Conservation (phyloP, 2,329 filamentous ascomycete genomes). For the Cytospora chrysosperma region DNA sequence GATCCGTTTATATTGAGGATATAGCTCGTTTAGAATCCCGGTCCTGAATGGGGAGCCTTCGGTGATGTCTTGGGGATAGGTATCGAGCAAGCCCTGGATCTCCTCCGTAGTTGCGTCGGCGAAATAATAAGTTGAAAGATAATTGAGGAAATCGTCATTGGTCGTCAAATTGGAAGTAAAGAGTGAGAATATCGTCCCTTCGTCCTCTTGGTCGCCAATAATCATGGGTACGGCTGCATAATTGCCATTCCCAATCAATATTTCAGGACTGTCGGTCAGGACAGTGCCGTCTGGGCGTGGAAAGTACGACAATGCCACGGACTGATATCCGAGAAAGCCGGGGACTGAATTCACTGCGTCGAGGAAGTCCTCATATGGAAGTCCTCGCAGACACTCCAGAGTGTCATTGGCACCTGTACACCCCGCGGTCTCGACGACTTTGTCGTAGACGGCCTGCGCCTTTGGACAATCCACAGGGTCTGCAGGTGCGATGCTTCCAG, state of each 20-base stretch:
- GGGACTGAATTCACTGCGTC: slow-evolving; percentile 70
- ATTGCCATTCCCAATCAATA: slow-evolving; percentile 49
- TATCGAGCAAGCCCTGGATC: slow-evolving; percentile 56
- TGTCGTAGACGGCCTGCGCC: slow-evolving; percentile 63
- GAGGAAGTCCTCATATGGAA: slow-evolving; percentile 60
- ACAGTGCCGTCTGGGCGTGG: slow-evolving; percentile 69
- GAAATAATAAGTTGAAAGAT: slow-evolving; percentile 63
- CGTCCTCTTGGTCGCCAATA: slow-evolving; percentile 76
- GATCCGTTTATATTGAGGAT: slow-evolving; percentile 74
- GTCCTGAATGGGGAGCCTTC: slow-evolving; percentile 74
- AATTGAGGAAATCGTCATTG: slow-evolving; percentile 56
- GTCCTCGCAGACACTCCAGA: slow-evolving; percentile 63
- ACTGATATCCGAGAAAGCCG: slow-evolving; percentile 63
- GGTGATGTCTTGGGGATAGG: slow-evolving; percentile 57
- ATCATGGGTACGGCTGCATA: slow-evolving; percentile 51
- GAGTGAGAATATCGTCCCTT: slow-evolving; percentile 72
- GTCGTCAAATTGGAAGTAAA: slow-evolving; percentile 68
- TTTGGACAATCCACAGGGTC: slow-evolving; percentile 65
- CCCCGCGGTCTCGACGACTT: slow-evolving; percentile 58
- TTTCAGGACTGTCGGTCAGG: slow-evolving; percentile 62
- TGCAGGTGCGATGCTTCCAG: slow-evolving; percentile 61
- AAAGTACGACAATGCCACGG: slow-evolving; percentile 69
- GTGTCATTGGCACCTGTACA: slow-evolving; percentile 59
- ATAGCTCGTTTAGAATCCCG: slow-evolving; percentile 65
- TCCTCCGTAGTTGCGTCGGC: slow-evolving; percentile 48